A percentile compares a stretch with the other conserved stretches of the same genome.
Conservation (phyloP, 225 moss, liverwort and hornwort genomes). For the Straminergon stramineum region DNA sequence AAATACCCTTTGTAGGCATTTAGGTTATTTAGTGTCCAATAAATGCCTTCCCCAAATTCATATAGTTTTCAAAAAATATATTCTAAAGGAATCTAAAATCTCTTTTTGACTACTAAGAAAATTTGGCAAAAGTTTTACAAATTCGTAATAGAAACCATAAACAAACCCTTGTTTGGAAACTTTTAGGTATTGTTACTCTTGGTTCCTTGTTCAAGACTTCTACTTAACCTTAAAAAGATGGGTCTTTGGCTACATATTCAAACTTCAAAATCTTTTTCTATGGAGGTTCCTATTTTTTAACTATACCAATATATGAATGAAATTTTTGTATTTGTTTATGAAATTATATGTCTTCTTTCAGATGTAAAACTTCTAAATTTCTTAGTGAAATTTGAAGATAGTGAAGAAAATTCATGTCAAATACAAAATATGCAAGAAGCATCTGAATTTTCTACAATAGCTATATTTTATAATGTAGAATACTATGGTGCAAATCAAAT, state of each 20-base stretch:
- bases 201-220: background rate
- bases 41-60: accelerated
- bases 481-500: background rate
- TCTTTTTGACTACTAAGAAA: background rate
- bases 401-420: background rate
- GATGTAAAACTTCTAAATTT: accelerated
- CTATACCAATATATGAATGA: too few relatives aligned
- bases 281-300: background rate
- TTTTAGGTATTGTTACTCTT: background rate
- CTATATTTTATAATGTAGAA: too few relatives aligned
- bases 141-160: background rate
- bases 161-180: background rate
- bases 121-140: background rate
- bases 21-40: background rate
- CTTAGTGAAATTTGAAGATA: too few relatives aligned
- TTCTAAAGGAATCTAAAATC: background rate
- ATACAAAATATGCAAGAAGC: background rate
- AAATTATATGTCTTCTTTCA: too few relatives aligned
- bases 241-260: background rate
- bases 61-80: accelerated
- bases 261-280: background rate
- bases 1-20: accelerated
- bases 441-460: background rate
- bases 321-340: accelerated
- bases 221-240: background rate